These are phyloP conservation scores for Rehmannia glutinosa DNA, from an alignment of 257 asterid species.

Conservation along the genomic window DNA sequence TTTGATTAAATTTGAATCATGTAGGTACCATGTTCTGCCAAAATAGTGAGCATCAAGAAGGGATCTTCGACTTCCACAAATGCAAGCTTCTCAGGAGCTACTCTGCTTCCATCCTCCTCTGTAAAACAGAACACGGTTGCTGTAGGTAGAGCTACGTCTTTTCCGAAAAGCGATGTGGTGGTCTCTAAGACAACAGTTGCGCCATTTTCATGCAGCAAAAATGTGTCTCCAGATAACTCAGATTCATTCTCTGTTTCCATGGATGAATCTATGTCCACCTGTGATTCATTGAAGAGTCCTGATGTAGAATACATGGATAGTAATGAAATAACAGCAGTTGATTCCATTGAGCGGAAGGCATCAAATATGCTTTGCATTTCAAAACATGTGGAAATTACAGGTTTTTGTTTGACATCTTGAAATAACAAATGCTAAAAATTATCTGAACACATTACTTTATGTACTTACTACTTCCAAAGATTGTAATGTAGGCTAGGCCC, in stretches of 20 bases:
- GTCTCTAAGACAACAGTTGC: conserved; percentile 22
- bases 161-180: conserved; percentile 28
- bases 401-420: no score
- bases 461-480: neutral
- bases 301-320: conserved; percentile 82
- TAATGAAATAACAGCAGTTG: conserved; percentile 45
- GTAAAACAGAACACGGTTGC: conserved; percentile 39
- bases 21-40: conserved; percentile 66
- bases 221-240: conserved; percentile 43
- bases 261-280: conserved; percentile 90
- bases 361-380: conserved; percentile 61
- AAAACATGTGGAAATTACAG: conserved; percentile 43
- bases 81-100: conserved; percentile 30
- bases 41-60: conserved; percentile 65
- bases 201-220: conserved; percentile 29
- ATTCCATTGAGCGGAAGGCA: conserved; percentile 64
- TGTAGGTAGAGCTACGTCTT: conserved; percentile 25
- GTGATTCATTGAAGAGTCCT: conserved; percentile 81
- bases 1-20: conserved; percentile 12
- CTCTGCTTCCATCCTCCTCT: conserved; percentile 29
- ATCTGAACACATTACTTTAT: neutral
- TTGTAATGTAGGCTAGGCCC: neutral
- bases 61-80: conserved; percentile 40
- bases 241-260: conserved; percentile 59
- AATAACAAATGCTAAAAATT: neutral